Conservation (phyloP, 306 rosid genomes). For the Quercus aquifolioides region DNA sequence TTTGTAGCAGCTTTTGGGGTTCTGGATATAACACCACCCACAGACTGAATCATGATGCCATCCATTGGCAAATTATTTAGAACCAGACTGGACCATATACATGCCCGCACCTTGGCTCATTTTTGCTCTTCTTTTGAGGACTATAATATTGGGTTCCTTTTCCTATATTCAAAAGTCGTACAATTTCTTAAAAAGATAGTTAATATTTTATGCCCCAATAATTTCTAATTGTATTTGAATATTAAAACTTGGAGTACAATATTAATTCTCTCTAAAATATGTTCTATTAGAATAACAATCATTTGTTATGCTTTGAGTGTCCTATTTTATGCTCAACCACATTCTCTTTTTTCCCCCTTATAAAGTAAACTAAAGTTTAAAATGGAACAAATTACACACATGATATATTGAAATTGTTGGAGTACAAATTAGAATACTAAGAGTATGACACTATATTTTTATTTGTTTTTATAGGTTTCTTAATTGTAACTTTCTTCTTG, state of each 20-base stretch:
- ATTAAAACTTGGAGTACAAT: not conserved
- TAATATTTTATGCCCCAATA: not conserved
- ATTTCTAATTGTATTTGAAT: not conserved
- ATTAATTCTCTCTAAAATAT: too few species aligned
- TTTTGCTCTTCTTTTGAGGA: slow-evolving; percentile 2
- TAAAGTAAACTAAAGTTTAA: too few species aligned
- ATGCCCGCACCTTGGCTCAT: not conserved
- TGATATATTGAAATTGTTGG: too few species aligned
- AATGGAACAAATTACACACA: too few species aligned
- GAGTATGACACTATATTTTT: too few species aligned
- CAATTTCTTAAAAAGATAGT: not conserved
- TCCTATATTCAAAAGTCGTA: not conserved
- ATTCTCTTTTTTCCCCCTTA: too few species aligned
- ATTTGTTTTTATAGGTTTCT: too few species aligned
- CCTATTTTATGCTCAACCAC: too few species aligned
- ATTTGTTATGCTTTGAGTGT: too few species aligned
- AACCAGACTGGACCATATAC: slow-evolving; percentile 26
- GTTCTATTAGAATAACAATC: too few species aligned
- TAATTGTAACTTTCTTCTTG: too few species aligned
- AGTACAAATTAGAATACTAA: too few species aligned
- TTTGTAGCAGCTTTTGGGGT: slow-evolving; percentile 56
- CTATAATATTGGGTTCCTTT: not conserved
- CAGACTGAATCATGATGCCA: slow-evolving; percentile 45
- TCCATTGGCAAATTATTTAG: slow-evolving; percentile 51
- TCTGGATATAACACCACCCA: slow-evolving; percentile 40